Evolutionary conservation across 2,329 filamentous ascomycete species (phyloP).

Genomic region (Claviceps africana): DNA sequence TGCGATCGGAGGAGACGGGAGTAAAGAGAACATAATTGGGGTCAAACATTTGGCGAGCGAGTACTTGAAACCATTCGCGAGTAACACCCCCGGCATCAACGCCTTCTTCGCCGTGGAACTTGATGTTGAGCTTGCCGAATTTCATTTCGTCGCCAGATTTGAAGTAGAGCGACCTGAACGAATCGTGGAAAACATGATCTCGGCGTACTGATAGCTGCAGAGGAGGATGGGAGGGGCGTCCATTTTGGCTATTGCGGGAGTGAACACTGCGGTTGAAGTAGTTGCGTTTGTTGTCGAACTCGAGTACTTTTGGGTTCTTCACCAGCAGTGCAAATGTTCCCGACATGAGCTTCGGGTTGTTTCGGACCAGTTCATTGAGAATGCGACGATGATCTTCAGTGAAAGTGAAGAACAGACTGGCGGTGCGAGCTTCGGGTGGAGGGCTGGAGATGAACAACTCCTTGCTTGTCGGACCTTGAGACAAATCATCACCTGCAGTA

Average conservation of each 20-base stretch:
- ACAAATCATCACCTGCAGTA: slow-evolving; percentile 55
- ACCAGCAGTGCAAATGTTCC: slow-evolving; percentile 91
- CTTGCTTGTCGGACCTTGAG: slow-evolving; percentile 36
- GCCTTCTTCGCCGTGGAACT: slow-evolving; percentile 94
- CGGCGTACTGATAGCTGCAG: slow-evolving; percentile 82
- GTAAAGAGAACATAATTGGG: slow-evolving; percentile 94
- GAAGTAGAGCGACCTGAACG: slow-evolving; percentile 96
- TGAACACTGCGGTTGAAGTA: slow-evolving; percentile 95
- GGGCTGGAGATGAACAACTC: slow-evolving; percentile 65
- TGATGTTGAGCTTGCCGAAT: slow-evolving; percentile 94
- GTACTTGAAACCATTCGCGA: slow-evolving; percentile 97
- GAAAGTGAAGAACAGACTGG: slow-evolving; percentile 88
- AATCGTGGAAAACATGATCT: slow-evolving; percentile 94
- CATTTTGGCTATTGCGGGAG: slow-evolving; percentile 48
- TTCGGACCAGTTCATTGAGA: slow-evolving; percentile 90
- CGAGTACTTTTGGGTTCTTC: slow-evolving; percentile 95
- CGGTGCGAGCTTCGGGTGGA: slow-evolving; percentile 63
- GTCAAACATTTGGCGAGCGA: slow-evolving; percentile 97
- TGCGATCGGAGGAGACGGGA: slow-evolving; percentile 90
- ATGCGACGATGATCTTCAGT: slow-evolving; percentile 97
- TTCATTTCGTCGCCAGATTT: slow-evolving; percentile 96
- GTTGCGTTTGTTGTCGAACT: slow-evolving; percentile 99
- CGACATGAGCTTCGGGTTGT: slow-evolving; percentile 97
- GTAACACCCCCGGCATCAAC: slow-evolving; percentile 96
- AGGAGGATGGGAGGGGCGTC: slow-evolving; percentile 53